Evolutionary conservation across 352 stramenopile species (phyloP), one percentile per base, ranked within the genome.

Genomic region (Blastocystis sp.): DNA sequence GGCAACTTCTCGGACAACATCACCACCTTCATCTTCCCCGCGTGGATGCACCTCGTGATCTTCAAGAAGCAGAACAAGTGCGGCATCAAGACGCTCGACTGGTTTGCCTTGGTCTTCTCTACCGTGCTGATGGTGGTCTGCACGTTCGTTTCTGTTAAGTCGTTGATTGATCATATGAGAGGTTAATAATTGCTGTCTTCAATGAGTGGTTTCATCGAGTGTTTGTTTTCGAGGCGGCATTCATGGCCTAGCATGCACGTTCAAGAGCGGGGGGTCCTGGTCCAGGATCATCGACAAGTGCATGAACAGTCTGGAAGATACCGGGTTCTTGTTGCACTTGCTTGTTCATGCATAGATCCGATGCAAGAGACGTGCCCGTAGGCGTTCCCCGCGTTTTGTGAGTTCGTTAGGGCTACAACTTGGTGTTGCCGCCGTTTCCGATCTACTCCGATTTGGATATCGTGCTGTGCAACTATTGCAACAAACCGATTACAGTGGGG

Each of bases 1-100:
- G 63, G 79, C 37, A 89, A 89, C 59, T 89, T 80, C 63, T 78
- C 55, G 0, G 63, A 77, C 62, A 71, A 65, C 29, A 77, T 89
- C 39, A 80, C 79, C 19, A 80, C 79, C 24, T 80, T 80, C 26
- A 80, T 89, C 26, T 80, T 89, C 67, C 74, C 74, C 9, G 74
- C 74, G 21, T 62, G 65, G 24, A 85, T 85, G 74, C 74, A 85
- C 66, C 55, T 85, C 16, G 31, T 33, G 21, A 26, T 85, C 16
- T 62, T 85, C 33, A 62, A 59, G 29, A 66, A 69, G 51, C 33
- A 67, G 29, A 62, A 62, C 55, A 37, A 26, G 10, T 60, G 59
- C 26, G 74, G 74, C 41, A 85, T 85, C 24, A 62, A 85, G 37
- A 51, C n/a, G 33, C 35, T 85, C 6, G 74, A 85, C 37, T 85